Base-by-base conservation (phyloP, 306 rosid species). In the Ceratonia siliqua region DNA sequence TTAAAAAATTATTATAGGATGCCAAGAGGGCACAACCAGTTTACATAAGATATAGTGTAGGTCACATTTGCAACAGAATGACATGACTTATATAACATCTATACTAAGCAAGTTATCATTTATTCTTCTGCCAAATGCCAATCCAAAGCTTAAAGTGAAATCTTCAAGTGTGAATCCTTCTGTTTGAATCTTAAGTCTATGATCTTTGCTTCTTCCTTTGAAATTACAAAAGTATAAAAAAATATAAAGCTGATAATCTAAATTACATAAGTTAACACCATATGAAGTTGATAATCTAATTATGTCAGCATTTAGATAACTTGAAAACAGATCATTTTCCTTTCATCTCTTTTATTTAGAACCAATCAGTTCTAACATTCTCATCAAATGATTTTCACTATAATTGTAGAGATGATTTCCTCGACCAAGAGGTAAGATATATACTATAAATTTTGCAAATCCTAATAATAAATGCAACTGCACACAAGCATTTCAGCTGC, bases 291-390 rank as follows among this genome's bases (percentile, higher is more conserved):
- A 64, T 24, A 8, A 57, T 18, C 33, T 42, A 43, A 58, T 17
- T 4, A 25, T 28, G 65, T 2, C 53, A 66, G 80, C 49, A 66
- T 28, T n/a, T 53, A 32, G 41, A 68, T 56, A 63, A 42, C 33
- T 42, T 14, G n/a, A 41, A 54, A 27, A 59, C 58, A 63, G 32
- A 43, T 8, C 30, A n/a, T 49, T 33, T 52, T 76, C 24, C 10
- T 52, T 57, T 38, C 55, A 35, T 27, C 41, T 21, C 20, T 79
- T 45, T 57, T 55, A 57, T 50, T 66, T 24, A 79, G 48, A 68
- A 79, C 55, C 42, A 13, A 46, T 9, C 13, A 18, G 46, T 43
- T 59, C 68, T 18, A 55, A 54, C n/a, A 76, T 30, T 38, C 62
- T 35, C n/a, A 5, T 22, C 35, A 24, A 20, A 45, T 50, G 42